phyloP scores from a whole-genome alignment of 139 green algal species.

The Tetratostichococcus sp. region DNA sequence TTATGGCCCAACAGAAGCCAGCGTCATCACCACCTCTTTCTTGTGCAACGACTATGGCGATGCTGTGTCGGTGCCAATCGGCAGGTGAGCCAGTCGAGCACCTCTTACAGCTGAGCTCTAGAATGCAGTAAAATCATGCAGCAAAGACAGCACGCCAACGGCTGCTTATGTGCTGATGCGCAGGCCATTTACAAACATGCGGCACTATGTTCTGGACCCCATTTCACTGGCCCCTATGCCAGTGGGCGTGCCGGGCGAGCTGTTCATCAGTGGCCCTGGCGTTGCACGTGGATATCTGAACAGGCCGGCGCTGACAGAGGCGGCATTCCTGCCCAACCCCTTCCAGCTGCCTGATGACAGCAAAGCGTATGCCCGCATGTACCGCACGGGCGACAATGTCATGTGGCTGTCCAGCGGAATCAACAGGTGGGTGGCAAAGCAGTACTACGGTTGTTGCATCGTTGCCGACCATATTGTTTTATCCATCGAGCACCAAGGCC shows the following conservation, averaged over 20 bases:
- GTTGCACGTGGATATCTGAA: slow-evolving; percentile 16
- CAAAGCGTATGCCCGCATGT: slow-evolving; percentile 11
- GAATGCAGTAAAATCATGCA: too few species aligned
- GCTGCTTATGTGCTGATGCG: neutral
- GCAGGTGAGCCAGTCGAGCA: neutral
- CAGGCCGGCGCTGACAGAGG: slow-evolving; percentile 8
- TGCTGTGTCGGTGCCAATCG: neutral
- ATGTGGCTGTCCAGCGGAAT: slow-evolving; percentile 3
- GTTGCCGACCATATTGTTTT: too few species aligned
- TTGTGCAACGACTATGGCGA: neutral
- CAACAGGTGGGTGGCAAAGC: neutral
- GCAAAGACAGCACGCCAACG: too few species aligned
- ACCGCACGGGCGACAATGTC: slow-evolving; percentile 23
- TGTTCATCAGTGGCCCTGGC: slow-evolving; percentile 17
- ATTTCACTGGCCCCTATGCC: slow-evolving; percentile 1
- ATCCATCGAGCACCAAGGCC: too few species aligned
- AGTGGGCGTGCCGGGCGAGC: slow-evolving; percentile 16
- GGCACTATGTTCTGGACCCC: slow-evolving; percentile 20
- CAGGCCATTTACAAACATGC: slow-evolving; percentile 13
- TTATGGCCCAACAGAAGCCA: slow-evolving; percentile 13
- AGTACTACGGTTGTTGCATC: too few species aligned
- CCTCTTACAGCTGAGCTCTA: too few species aligned
- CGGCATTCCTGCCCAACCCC: slow-evolving; percentile 1
- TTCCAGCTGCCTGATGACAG: neutral
- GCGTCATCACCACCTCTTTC: slow-evolving; percentile 4